Evolutionary conservation across 164 flowering plant species (phyloP).

Genomic region (Annona cherimola): DNA sequence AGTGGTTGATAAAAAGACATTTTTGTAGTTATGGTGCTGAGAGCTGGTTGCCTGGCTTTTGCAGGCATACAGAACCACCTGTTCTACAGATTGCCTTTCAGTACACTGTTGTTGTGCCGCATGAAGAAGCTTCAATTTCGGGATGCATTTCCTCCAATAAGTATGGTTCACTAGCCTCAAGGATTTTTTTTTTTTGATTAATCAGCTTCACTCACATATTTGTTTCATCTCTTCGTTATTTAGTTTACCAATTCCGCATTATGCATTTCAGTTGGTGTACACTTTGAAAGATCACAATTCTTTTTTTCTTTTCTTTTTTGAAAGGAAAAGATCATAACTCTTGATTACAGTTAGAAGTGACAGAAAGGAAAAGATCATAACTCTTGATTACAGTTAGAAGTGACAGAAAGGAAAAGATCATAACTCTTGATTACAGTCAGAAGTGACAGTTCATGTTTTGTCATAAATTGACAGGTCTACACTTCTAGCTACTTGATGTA

Average conservation of each 20-base stretch:
- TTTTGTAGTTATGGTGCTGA: background rate
- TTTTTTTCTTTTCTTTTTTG: no score
- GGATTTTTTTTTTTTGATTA: background rate
- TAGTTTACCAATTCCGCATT: no score
- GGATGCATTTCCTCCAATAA: conserved; percentile 43
- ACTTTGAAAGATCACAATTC: background rate
- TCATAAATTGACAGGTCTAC: background rate
- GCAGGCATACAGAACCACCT: conserved; percentile 78
- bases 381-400: background rate
- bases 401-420: background rate
- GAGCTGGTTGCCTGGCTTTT: conserved; percentile 14
- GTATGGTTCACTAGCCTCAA: conserved; percentile 34
- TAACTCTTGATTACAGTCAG: background rate
- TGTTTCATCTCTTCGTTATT: background rate
- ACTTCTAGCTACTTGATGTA: background rate
- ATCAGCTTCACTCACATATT: background rate
- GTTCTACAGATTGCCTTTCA: conserved; percentile 88
- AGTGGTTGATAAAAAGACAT: conserved; percentile 2
- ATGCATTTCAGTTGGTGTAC: no score
- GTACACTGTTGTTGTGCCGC: conserved; percentile 83
- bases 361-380: background rate
- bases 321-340: no score
- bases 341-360: no score
- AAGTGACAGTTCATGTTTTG: background rate
- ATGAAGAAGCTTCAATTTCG: conserved; percentile 49